Base-by-base conservation (phyloP, 805 yeast species). In the Wickerhamiella alocasiicola region DNA sequence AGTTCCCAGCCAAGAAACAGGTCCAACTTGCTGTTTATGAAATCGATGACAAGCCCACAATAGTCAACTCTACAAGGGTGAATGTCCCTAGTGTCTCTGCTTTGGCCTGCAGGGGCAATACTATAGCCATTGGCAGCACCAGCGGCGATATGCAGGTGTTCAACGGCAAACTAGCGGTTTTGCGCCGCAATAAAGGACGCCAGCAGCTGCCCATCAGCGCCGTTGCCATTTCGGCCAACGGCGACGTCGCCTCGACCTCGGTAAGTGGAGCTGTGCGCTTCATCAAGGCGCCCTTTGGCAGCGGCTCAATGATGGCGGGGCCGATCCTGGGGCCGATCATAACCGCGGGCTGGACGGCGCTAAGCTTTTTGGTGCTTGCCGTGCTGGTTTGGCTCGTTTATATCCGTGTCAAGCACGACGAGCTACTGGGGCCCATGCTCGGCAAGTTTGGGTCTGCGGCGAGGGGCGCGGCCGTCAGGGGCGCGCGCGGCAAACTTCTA, bases 141-240 rank as follows among this genome's bases (percentile, higher is more conserved):
- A 36, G 40, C 4, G 55, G 55, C n/a, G 53, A 50, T 18, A 41
- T 52, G 3, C 29, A 21, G 6, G 42, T 50, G 3, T 51, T 41
- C 21, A 17, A 17, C 13, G 17, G 15, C 29, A 24, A 15, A 18
- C 43, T 46, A n/a, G 13, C 33, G 9, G 37, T 38, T 6, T 21
- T 41, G 15, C 16, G 27, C 17, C 27, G 34, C n/a, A 27, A 46
- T 6, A 20, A 36, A 13, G 36, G 32, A 4, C 44, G 34, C 4
- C 54, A 48, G 39, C 32, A 31, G 11, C 42, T 52, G 29, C 55
- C 55, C 2, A 49, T 52, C 9, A 50, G 54, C 4, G 41, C 50
- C 9, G 28, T 49, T 21, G 43, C 52, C 4, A 30, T 52, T 5
- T 30, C 41, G 18, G 30, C 44, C 12, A 47, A 46, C 12, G 33